Base-by-base conservation (phyloP, 2,329 filamentous ascomycete species). In the Exophiala oligosperma region DNA sequence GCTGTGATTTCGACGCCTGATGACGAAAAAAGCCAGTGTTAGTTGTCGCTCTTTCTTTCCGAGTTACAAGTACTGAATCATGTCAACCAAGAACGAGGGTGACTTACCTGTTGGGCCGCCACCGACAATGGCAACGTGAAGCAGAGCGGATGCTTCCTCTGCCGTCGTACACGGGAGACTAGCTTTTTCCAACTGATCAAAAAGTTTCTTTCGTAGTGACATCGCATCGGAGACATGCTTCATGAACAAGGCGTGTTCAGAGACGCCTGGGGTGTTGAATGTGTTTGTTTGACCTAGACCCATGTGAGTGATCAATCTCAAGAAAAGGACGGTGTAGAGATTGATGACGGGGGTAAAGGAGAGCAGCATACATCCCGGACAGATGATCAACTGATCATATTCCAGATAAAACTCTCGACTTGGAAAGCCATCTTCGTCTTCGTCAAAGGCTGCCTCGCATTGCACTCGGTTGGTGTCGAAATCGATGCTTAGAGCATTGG, bases 361-460 rank as follows among this genome's bases (percentile, higher is more conserved):
- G 3, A 21, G 23, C 6, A 3, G 67, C 14, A 68, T 66, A 61
- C 74, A 77, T 7, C 76, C 76, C 0, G 76, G 75, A 1, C 73
- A 72, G 11, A 79, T 62, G 40, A 76, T 68, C 8, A 79, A 61
- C 54, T 70, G 70, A 55, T 79, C 76, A 57, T 76, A 78, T 2
- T 59, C 29, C 11, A 78, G 64, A 1, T 72, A 64, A 56, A 78
- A 78, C 14, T 23, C n/a, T 5, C 62, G 49, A 5, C 57, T 52
- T 4, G 53, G 54, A 29, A 54, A 48, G 14, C 38, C 35, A 3
- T 63, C 50, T 2, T 69, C 58, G 23, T 63, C 64, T 24, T 66
- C 66, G 14, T 70, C 67, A 9, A 75, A 67, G 4, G 72, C 68
- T 2, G 74, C 69, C 48, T 64, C 67, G 62, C 76, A 78, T 14